Evolutionary conservation across 768 basidiomycete genomes (phyloP).

Genomic region (Mycena alexandri): DNA sequence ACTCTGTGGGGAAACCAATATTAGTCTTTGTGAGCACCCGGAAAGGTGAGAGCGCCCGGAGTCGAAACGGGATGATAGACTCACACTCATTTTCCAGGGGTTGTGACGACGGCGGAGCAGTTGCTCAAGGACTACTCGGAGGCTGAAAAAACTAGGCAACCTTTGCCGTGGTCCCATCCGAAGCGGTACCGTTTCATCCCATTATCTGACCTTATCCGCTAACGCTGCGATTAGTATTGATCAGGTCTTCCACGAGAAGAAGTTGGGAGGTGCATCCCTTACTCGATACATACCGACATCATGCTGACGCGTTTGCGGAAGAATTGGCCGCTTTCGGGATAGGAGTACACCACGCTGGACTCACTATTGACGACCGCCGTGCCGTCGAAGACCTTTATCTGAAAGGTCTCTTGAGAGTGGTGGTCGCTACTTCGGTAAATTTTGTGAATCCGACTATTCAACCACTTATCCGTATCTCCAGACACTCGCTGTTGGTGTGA

Average conservation of each 20-base stretch:
- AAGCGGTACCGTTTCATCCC: slow-evolving; percentile 53
- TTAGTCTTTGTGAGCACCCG: slow-evolving; percentile 91
- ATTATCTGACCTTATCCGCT: slow-evolving; percentile 16
- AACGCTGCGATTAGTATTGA: slow-evolving; percentile 58
- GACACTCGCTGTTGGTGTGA: slow-evolving; percentile 97
- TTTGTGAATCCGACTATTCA: neutral
- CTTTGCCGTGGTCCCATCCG: slow-evolving; percentile 79
- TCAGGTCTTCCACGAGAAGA: slow-evolving; percentile 74
- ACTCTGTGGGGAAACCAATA: slow-evolving; percentile 85
- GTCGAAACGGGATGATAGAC: neutral
- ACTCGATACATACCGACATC: slow-evolving; percentile 31
- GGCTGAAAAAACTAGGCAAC: slow-evolving; percentile 59
- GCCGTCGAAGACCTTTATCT: slow-evolving; percentile 81
- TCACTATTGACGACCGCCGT: slow-evolving; percentile 79
- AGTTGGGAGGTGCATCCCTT: slow-evolving; percentile 62
- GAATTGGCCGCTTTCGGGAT: slow-evolving; percentile 81
- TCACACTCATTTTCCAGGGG: slow-evolving; percentile 53
- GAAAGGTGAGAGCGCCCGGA: slow-evolving; percentile 65
- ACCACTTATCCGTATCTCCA: slow-evolving; percentile 46
- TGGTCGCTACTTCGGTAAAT: slow-evolving; percentile 88
- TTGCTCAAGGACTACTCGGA: slow-evolving; percentile 80
- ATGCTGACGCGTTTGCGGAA: slow-evolving; percentile 39
- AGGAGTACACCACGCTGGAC: slow-evolving; percentile 93
- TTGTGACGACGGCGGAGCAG: slow-evolving; percentile 78
- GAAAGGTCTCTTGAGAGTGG: slow-evolving; percentile 70